Percentiles rank a stretch among this genome's conserved stretches.
phyloP scores from a whole-genome alignment of 805 yeast species.

The Allodekkera sacchari region DNA sequence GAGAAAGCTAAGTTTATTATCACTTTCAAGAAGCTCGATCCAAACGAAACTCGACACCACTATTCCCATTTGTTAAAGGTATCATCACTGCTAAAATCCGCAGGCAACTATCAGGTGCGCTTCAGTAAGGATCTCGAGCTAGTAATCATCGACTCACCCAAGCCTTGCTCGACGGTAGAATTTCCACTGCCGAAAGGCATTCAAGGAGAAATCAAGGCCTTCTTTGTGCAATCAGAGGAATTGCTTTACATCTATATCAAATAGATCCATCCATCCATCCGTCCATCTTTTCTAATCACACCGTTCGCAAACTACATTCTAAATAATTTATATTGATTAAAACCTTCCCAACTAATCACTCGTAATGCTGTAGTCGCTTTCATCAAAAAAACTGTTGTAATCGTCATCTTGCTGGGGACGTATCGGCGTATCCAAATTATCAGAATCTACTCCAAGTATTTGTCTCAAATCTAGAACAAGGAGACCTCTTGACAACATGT shows the following conservation, averaged over 20 bases:
- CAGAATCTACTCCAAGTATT: too few relatives aligned
- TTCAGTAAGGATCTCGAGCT: conserved; percentile 22
- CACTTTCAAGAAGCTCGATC: conserved; percentile 17
- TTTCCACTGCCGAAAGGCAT: conserved; percentile 7
- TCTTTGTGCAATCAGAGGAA: conserved; percentile 5
- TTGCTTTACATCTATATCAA: conserved; percentile 7
- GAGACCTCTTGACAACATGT: too few relatives aligned
- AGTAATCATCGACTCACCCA: conserved; percentile 25
- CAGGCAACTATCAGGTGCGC: conserved; percentile 26
- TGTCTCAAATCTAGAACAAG: too few relatives aligned
- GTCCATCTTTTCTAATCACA: too few relatives aligned
- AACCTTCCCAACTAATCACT: too few relatives aligned
- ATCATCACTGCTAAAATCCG: conserved; percentile 21
- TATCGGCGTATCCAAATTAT: too few relatives aligned
- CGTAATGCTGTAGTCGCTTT: too few relatives aligned
- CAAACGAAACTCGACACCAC: conserved; percentile 11
- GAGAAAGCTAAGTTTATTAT: conserved; percentile 11
- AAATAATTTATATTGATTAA: too few relatives aligned
- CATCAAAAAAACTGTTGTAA: too few relatives aligned
- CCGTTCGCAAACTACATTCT: too few relatives aligned
- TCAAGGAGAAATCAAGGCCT: conserved; percentile 4
- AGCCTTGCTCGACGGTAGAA: conserved; percentile 5
- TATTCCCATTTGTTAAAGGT: conserved; percentile 14
- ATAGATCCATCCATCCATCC: too few relatives aligned
- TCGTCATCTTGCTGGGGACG: too few relatives aligned